Base-by-base conservation (phyloP, 257 asterid species). In the Solanum gracilifrons region DNA sequence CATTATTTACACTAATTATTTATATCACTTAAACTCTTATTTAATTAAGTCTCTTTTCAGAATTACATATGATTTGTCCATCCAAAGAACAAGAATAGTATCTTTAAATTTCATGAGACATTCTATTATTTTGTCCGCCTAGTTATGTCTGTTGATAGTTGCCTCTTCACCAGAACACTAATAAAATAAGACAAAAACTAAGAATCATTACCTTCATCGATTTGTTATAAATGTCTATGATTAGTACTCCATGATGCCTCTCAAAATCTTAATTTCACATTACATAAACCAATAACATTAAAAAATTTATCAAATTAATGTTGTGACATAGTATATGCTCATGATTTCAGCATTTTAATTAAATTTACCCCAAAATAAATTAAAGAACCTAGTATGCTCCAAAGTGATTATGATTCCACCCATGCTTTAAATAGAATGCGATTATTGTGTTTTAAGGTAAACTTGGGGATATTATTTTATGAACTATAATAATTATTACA, bases 311-410 rank as follows among this genome's bases (percentile, higher is more conserved):
- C 68, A 29, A 82, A 51, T 48, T 18, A 37, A 29, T 82, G 31
- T 31, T 82, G 35, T 48, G 31, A 80, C 37, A 16, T 46, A 48
- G 43, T 82, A 82, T 82, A 82, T 82, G 69, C 20, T 48, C 85
- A 82, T 82, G 85, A 82, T 31, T 82, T 89, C 20, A 64, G 83
- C 68, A 87, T 85, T 76, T 83, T 77, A 76, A 88, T 21, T 72
- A 18, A 71, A 69, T 89, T 87, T 76, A 48, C 62, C 90, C 35
- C 3, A 23, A 37, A 23, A 71, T 64, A 89, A 11, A 74, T 74
- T 74, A 74, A 75, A 87, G 85, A 79, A 87, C 90, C 90, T 89
- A 85, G 91, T 87, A 89, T 89, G 35, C 86, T 69, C 46, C 86
- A 87, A 87, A 87, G 41, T 87, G 84, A 85, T 85, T 82, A 82